Conservation (phyloP, 73 alveolate genomes). For the Symbiodinium pilosum region DNA sequence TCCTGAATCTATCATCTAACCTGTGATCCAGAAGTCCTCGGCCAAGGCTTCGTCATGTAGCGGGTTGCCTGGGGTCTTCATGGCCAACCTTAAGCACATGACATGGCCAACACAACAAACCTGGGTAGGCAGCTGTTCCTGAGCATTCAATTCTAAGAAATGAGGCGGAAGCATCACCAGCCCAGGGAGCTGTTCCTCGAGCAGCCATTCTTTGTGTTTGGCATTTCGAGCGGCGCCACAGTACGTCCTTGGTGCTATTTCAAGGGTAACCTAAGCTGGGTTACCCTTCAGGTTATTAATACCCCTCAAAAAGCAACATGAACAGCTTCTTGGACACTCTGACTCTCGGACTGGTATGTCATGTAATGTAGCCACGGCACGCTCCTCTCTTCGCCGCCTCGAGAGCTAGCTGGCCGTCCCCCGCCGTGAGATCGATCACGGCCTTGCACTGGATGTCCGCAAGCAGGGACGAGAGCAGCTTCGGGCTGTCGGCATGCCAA, state of each 20-base stretch:
- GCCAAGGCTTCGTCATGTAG: neutral
- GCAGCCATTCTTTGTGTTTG: neutral
- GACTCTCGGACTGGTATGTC: neutral
- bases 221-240: neutral
- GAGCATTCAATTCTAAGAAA: too few species aligned
- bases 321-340: neutral
- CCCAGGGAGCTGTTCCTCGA: neutral
- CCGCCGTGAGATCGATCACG: neutral
- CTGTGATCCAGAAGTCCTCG: neutral
- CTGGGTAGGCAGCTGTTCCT: neutral
- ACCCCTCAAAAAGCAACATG: too few species aligned
- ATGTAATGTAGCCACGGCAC: neutral
- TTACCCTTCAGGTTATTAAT: too few species aligned
- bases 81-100: neutral
- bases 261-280: too few species aligned
- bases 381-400: neutral
- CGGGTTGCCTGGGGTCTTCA: neutral
- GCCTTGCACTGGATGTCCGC: neutral
- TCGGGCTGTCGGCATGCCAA: neutral
- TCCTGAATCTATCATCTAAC: neutral
- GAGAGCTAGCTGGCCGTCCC: neutral
- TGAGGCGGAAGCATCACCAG: neutral
- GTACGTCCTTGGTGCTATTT: neutral
- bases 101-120: neutral
- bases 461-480: neutral